Evolutionary conservation across 2,329 filamentous ascomycete species (phyloP).

Genomic region (Claviceps fusiformis): DNA sequence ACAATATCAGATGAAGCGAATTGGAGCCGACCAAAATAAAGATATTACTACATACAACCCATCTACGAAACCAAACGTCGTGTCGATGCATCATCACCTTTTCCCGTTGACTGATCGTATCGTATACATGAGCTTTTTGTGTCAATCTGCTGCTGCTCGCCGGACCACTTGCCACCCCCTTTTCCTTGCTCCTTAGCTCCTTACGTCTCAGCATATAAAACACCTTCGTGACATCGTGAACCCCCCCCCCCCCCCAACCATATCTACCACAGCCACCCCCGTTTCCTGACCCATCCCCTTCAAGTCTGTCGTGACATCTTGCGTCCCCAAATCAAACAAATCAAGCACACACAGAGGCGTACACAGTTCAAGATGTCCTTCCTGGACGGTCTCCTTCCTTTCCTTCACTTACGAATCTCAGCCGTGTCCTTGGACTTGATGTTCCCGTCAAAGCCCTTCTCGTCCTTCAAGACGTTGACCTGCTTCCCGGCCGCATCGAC

Average conservation of each 20-base stretch:
- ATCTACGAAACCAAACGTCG: background rate
- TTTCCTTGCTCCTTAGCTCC: background rate
- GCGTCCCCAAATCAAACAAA: background rate
- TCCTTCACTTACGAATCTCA: background rate
- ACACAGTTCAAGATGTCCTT: background rate
- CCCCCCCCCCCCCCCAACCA: too few species aligned
- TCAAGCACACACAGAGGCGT: background rate
- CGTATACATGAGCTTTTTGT: background rate
- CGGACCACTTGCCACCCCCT: background rate
- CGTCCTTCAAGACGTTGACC: constrained; percentile 10
- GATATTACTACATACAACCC: background rate
- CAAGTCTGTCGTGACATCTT: background rate
- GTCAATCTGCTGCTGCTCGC: background rate
- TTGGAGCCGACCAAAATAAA: background rate
- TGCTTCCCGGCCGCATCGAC: constrained; percentile 11
- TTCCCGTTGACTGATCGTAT: background rate
- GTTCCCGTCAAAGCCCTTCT: constrained; percentile 12
- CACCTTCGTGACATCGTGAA: background rate
- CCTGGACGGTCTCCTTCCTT: background rate
- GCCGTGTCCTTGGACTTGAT: constrained; percentile 1
- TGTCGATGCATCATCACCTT: too few species aligned
- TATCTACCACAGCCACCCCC: too few species aligned
- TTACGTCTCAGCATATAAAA: background rate
- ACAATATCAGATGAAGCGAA: background rate
- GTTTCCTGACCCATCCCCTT: background rate